These are phyloP conservation scores for Talaromyces sp. DNA, from an alignment of 2,329 filamentous ascomycete species.

Conservation along the genomic window DNA sequence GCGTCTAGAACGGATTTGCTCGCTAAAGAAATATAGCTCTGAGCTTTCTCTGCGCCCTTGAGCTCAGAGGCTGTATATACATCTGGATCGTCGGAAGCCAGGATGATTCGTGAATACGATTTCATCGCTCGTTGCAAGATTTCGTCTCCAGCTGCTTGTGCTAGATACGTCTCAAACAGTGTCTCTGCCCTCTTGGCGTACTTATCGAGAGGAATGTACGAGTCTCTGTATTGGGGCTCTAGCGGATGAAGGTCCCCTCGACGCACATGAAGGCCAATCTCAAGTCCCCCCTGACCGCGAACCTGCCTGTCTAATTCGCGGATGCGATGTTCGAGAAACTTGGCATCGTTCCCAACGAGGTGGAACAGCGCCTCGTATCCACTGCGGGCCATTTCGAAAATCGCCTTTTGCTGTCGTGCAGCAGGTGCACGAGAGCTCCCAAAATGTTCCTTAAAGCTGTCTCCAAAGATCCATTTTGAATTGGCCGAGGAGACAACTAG, in stretches of 20 bases:
- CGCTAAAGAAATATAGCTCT: conserved; percentile 73
- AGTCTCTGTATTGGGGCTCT: conserved; percentile 69
- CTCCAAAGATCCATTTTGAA: conserved; percentile 58
- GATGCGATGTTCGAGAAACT: conserved; percentile 59
- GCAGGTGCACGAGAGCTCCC: conserved; percentile 46
- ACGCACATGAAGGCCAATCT: conserved; percentile 72
- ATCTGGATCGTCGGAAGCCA: conserved; percentile 77
- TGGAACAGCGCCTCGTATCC: conserved; percentile 72
- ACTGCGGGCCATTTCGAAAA: conserved; percentile 62
- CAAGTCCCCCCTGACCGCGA: conserved; percentile 43
- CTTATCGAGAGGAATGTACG: conserved; percentile 69
- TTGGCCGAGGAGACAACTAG: conserved; percentile 69
- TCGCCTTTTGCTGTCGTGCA: conserved; percentile 50
- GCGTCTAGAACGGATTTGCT: conserved; percentile 57
- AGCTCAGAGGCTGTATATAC: conserved; percentile 66
- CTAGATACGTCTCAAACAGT: conserved; percentile 38
- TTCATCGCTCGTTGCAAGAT: conserved; percentile 30
- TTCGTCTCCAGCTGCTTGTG: conserved; percentile 10
- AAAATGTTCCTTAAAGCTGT: conserved; percentile 50
- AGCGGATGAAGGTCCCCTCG: conserved; percentile 73
- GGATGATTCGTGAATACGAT: conserved; percentile 44
- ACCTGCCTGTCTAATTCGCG: conserved; percentile 48
- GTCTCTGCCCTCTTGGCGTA: conserved; percentile 59
- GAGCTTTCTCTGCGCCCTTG: conserved; percentile 52
- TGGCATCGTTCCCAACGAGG: conserved; percentile 60